Conservation (phyloP, 345 rosid genomes). For the Populus alba region DNA sequence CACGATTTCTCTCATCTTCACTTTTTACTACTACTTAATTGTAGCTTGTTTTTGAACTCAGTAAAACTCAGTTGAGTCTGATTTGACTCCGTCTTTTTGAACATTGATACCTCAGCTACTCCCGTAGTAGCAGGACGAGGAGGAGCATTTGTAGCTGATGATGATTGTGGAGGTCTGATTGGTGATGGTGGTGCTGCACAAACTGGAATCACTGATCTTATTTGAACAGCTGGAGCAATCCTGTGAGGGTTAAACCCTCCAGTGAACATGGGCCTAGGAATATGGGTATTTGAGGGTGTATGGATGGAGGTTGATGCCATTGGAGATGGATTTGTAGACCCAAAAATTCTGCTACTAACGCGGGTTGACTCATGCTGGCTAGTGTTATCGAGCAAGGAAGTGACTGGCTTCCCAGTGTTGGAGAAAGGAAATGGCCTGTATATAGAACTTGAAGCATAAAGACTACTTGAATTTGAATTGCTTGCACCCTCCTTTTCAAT, state of each 20-base stretch:
- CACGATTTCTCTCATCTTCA: constrained; percentile 3
- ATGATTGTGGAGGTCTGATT: constrained; percentile 14
- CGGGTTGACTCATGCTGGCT: constrained; percentile 7
- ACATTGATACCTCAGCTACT: constrained; percentile 17
- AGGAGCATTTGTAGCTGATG: constrained; percentile 6
- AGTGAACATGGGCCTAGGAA: constrained; percentile 22
- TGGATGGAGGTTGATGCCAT: not conserved
- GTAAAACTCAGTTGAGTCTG: constrained; percentile 23
- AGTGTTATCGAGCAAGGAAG: constrained; percentile 5
- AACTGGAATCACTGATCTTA: constrained; percentile 77
- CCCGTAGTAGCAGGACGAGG: constrained; percentile 18
- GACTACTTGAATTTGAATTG: not conserved
- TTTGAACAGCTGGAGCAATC: constrained; percentile 66
- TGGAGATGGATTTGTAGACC: constrained; percentile 28
- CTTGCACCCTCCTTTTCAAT: constrained; percentile 28
- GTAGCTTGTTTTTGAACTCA: constrained; percentile 38
- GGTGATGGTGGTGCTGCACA: constrained; percentile 59
- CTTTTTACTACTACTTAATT: constrained; percentile 17
- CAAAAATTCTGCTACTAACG: constrained; percentile 12
- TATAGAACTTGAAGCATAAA: constrained; percentile 18
- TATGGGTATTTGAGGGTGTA: constrained; percentile 9
- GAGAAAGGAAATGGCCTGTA: constrained; percentile 15
- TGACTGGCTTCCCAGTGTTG: constrained; percentile 2
- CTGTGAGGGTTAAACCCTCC: constrained; percentile 32
- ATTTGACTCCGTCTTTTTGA: constrained; percentile 11